These are phyloP conservation scores for Phaffia tasmanica DNA, from an alignment of 768 basidiomycete genomes.

Conservation along the genomic window DNA sequence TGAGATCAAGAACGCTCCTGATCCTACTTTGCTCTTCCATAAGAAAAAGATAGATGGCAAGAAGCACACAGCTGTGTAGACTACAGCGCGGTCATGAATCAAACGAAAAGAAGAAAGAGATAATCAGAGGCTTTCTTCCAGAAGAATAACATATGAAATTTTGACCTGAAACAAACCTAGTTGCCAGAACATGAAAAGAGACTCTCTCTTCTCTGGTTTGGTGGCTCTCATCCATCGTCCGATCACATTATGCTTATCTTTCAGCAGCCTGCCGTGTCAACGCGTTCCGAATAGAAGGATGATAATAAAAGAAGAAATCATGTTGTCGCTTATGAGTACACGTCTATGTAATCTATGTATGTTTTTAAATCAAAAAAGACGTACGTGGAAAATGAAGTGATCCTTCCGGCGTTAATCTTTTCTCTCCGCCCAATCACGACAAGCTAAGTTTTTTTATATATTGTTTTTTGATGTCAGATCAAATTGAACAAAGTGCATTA, in stretches of 20 bases:
- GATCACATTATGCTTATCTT: slow-evolving; percentile 26
- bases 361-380: neutral
- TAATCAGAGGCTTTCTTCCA: neutral
- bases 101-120: neutral
- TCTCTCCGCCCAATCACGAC: slow-evolving; percentile 23
- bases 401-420: slow-evolving; percentile 20
- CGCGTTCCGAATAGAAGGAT: neutral
- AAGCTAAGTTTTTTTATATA: no score
- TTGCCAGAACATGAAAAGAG: slow-evolving; percentile 26
- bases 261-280: neutral
- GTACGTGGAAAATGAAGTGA: slow-evolving; percentile 22
- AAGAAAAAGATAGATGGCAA: slow-evolving; percentile 15
- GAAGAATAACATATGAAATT: neutral
- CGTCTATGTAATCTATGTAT: no score
- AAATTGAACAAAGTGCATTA: neutral
- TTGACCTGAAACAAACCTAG: neutral
- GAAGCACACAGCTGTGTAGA: slow-evolving; percentile 24
- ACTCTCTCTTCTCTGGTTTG: slow-evolving; percentile 22
- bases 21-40: neutral
- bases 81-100: neutral
- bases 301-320: no score
- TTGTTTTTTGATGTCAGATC: neutral
- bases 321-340: no score
- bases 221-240: slow-evolving; percentile 25
- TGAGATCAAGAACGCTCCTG: slow-evolving; percentile 12